Evolutionary conservation across 169 alveolate genomes (phyloP).

Genomic region (Cystoisospora suis): DNA sequence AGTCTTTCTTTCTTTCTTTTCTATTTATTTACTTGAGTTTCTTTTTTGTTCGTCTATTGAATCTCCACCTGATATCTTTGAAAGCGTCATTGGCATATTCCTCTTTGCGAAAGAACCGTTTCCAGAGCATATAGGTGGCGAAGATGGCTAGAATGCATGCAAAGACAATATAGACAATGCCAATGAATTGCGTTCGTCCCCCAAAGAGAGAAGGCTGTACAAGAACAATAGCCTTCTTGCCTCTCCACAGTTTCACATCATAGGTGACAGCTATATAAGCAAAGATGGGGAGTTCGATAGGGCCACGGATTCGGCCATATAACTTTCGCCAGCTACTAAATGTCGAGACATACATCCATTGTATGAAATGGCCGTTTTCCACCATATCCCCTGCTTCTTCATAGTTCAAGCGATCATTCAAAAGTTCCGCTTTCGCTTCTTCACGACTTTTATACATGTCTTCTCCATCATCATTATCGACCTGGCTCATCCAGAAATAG

Average conservation of each 20-base stretch:
- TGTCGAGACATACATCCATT: slow-evolving; percentile 56
- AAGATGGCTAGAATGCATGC: slow-evolving; percentile 25
- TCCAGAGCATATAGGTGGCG: slow-evolving; percentile 33
- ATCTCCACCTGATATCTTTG: slow-evolving; percentile 16
- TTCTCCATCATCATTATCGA: slow-evolving; percentile 34
- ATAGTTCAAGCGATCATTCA: slow-evolving; percentile 40
- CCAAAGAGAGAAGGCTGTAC: slow-evolving; percentile 24
- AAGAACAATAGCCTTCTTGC: slow-evolving; percentile 42
- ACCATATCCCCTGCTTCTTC: slow-evolving; percentile 57
- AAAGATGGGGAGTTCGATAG: slow-evolving; percentile 46
- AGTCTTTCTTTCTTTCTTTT: too few species aligned
- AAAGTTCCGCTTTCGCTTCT: slow-evolving; percentile 7
- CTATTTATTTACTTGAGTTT: neutral
- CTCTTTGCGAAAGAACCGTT: neutral
- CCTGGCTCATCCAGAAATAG: slow-evolving; percentile 58
- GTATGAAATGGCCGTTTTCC: slow-evolving; percentile 53
- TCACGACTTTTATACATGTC: slow-evolving; percentile 5
- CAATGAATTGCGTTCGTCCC: slow-evolving; percentile 33
- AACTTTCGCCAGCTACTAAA: slow-evolving; percentile 40
- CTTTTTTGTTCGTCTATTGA: neutral
- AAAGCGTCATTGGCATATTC: neutral
- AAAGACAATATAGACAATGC: slow-evolving; percentile 32
- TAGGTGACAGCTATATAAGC: slow-evolving; percentile 29
- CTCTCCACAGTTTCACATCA: slow-evolving; percentile 41
- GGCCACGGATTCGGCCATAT: slow-evolving; percentile 59